Evolutionary conservation across 202 grass and related monocot genomes (phyloP).

Genomic region (Digitaria exilis): DNA sequence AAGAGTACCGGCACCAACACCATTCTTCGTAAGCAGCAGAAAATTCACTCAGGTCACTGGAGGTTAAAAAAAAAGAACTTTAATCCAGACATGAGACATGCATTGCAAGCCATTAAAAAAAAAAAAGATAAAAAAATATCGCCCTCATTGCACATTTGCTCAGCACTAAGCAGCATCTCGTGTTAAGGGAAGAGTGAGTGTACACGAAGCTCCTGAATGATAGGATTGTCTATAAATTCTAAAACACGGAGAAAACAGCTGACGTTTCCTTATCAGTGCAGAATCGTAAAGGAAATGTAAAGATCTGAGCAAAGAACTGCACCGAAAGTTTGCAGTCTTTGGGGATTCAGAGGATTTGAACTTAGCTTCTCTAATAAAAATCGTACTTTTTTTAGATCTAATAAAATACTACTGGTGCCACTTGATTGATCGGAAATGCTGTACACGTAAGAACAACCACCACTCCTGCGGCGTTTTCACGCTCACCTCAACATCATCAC

Average conservation of each 20-base stretch:
- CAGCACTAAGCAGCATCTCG: neutral
- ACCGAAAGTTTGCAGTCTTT: neutral
- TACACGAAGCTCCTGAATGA: neutral
- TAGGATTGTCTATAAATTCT: neutral
- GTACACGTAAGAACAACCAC: neutral
- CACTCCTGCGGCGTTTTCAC: neutral
- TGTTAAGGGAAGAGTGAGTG: neutral
- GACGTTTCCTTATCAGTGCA: conserved; percentile 7
- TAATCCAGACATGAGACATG: no score
- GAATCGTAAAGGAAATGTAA: conserved; percentile 8
- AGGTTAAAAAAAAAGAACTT: neutral
- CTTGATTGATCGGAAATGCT: neutral
- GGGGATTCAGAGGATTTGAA: neutral
- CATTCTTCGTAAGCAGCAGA: neutral
- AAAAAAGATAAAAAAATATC: no score
- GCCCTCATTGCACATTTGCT: neutral
- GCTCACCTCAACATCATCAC: neutral
- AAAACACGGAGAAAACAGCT: neutral
- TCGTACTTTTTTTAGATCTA: no score
- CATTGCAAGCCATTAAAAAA: neutral
- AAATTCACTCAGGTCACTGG: neutral
- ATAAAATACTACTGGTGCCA: neutral
- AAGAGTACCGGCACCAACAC: neutral
- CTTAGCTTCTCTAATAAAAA: neutral
- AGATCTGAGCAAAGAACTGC: neutral